Conservation (phyloP, 768 basidiomycete genomes). For the Clitopilus hobsonii region DNA sequence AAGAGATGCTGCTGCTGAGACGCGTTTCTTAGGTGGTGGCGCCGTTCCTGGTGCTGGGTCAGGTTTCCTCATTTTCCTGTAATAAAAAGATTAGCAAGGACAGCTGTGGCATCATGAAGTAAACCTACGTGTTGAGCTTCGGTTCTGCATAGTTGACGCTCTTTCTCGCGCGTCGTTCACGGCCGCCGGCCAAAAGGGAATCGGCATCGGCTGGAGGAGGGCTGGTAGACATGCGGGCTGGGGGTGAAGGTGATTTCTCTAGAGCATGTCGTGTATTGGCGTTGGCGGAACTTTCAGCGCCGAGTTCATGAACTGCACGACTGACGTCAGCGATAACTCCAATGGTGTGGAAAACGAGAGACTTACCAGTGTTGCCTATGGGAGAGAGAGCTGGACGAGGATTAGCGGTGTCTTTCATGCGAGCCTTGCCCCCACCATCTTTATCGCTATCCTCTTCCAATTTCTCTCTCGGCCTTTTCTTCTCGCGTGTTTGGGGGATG, state of each 20-base stretch:
- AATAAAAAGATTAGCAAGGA: conserved; percentile 3
- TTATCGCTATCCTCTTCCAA: conserved; percentile 21
- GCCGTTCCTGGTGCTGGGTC: conserved; percentile 42
- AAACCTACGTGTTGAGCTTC: conserved; percentile 78
- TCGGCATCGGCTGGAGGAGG: conserved; percentile 29
- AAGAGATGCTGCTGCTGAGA: conserved; percentile 37
- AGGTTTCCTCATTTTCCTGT: conserved; percentile 87
- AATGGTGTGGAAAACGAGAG: not conserved
- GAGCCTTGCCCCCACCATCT: conserved; percentile 38
- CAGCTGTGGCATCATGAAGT: not conserved
- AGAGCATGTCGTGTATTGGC: conserved; percentile 13
- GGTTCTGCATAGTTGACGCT: conserved; percentile 87
- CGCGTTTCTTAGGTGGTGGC: conserved; percentile 38
- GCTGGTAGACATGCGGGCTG: conserved; percentile 47
- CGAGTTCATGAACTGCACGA: conserved; percentile 14
- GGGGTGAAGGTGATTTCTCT: conserved; percentile 31
- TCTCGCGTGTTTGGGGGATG: conserved; percentile 14
- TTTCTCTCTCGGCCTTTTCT: conserved; percentile 35
- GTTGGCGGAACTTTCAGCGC: conserved; percentile 10
- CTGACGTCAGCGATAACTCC: not conserved
- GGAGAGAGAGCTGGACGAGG: conserved; percentile 40
- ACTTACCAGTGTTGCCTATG: conserved; percentile 39
- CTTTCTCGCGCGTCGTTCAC: conserved; percentile 61
- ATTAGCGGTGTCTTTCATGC: conserved; percentile 64
- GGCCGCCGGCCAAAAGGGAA: conserved; percentile 31